phyloP scores from a whole-genome alignment of 305 asterid genomes.

The Fraxinus velutina region DNA sequence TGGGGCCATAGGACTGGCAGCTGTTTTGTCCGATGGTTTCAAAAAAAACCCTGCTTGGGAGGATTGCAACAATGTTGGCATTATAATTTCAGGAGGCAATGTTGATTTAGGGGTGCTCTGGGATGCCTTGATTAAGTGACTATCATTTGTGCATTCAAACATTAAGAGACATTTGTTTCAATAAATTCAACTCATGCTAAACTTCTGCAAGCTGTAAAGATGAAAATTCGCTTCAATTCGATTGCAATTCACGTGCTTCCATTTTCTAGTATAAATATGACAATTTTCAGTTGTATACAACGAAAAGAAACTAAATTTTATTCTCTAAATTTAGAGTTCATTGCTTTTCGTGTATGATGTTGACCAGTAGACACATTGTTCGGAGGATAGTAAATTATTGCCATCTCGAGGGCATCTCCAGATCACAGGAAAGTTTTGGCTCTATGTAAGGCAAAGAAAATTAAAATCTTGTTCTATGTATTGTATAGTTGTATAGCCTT shows the following conservation, averaged over 20 bases:
- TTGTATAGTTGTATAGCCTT: neutral
- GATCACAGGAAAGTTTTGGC: neutral
- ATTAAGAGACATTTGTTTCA: neutral
- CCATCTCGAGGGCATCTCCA: neutral
- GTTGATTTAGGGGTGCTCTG: constrained; percentile 79
- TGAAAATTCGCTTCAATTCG: neutral
- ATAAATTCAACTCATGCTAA: neutral
- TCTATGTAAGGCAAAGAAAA: neutral
- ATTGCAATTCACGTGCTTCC: neutral
- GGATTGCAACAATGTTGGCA: constrained; percentile 55
- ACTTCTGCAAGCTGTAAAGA: neutral
- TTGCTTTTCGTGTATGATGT: neutral
- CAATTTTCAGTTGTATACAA: neutral
- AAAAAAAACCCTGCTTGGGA: constrained; percentile 44
- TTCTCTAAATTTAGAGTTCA: neutral
- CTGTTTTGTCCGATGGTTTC: constrained; percentile 63
- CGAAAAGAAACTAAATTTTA: neutral
- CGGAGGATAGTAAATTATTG: neutral
- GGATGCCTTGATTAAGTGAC: constrained; percentile 49
- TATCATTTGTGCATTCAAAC: neutral
- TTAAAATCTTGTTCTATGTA: neutral
- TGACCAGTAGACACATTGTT: neutral
- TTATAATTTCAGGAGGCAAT: constrained; percentile 86
- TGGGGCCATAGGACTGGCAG: constrained; percentile 95
- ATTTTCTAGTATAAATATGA: neutral